Evolutionary conservation across 352 stramenopile genomes (phyloP), one percentile per base, ranked within the genome.

Genomic region (Pythium rishiriense): DNA sequence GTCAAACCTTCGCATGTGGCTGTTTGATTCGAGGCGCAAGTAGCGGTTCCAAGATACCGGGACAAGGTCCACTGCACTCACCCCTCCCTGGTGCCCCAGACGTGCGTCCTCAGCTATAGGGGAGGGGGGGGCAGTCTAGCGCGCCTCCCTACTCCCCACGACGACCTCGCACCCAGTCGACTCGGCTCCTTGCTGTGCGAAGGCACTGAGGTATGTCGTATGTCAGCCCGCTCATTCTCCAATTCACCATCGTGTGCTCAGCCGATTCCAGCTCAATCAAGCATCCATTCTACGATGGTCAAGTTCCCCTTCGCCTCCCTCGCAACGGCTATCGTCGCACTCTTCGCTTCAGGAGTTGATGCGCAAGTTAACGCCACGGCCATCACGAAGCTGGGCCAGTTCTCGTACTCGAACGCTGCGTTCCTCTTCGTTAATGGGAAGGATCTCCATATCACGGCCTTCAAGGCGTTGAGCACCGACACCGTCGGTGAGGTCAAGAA

Each of bases 401-500:
- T 63, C 45, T 63, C 56, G 29, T 63, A 63, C 56, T 19, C 56
- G 21, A 48, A 63, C 56, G 28, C 56, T 2, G 56, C 56, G 31
- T 63, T 63, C 31, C 56, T 63, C 2, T 63, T 63, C 56, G 12
- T 55, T 10, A 54, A 63, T 22, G 45, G 43, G 43, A n/a, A 45
- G 5, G 56, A 63, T 21, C 56, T 63, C 43, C 58, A 65, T 21
- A 65, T 65, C 58, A 65, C 58, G 35, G 58, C 58, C 9, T 65
- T 65, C 58, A 65, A 65, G 47, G 58, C 47, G 4, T 24, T 65
- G n/a, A 47, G 58, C 58, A 65, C 58, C 11, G 58, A 65, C 47
- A 65, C 58, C 0, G 58, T 65, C 24, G 58, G 58, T 22, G 58
- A 65, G 39, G 58, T 65, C 24, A 65, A 65, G 58, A 65, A 65